Conservation (phyloP, 345 rosid species). For the Gossypium turneri region DNA sequence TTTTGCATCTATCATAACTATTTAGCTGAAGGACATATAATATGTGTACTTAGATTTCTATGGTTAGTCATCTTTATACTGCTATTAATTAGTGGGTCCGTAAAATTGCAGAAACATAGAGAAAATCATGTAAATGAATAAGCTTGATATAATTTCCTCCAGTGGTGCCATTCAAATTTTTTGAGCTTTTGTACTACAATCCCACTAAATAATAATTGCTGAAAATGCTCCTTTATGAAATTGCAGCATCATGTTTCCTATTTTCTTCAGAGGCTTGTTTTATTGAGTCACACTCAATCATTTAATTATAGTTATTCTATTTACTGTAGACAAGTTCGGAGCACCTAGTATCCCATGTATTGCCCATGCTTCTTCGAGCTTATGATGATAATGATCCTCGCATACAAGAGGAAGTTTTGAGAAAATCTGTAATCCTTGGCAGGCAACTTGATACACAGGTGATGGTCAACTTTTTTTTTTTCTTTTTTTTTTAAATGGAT, state of each 20-base stretch:
- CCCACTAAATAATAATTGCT: background rate
- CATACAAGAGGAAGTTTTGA: constrained; percentile 88
- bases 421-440: constrained; percentile 60
- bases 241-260: background rate
- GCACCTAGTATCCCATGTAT: constrained; percentile 57
- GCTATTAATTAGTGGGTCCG: background rate
- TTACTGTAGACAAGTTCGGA: constrained; percentile 64
- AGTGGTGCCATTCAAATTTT: background rate
- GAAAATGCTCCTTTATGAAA: background rate
- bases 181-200: background rate
- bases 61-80: background rate
- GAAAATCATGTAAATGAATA: background rate
- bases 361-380: constrained; percentile 88
- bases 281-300: background rate
- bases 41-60: background rate
- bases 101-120: background rate
- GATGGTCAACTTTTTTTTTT: constrained; percentile 18
- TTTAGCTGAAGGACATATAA: background rate
- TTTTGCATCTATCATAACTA: background rate
- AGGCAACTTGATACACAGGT: constrained; percentile 90
- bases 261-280: background rate
- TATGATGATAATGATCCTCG: constrained; percentile 95
- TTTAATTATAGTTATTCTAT: constrained; percentile 17
- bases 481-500: background rate
- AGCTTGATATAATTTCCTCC: constrained; percentile 7